These are phyloP conservation scores for Penicillium fuscoglaucum DNA, from an alignment of 2,329 filamentous ascomycete genomes.

Conservation along the genomic window DNA sequence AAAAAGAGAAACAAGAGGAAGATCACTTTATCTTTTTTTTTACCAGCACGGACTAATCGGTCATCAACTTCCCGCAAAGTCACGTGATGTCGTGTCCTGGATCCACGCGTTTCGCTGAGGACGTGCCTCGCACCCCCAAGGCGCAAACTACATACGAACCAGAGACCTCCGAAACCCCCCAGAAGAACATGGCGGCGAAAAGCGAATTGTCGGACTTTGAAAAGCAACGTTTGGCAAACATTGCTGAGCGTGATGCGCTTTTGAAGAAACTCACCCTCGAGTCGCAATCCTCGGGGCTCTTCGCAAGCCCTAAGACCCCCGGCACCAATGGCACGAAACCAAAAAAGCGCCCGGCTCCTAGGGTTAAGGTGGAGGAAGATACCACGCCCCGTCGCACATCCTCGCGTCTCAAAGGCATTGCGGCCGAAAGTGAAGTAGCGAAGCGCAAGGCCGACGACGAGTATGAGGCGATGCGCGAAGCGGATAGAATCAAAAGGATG, in stretches of 20 bases:
- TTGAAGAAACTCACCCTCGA: conserved; percentile 72
- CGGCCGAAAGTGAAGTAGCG: conserved; percentile 66
- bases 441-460: conserved; percentile 70
- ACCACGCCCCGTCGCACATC: conserved; percentile 59
- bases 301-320: conserved; percentile 52
- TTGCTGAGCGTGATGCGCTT: conserved; percentile 79
- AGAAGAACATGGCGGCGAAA: conserved; percentile 24
- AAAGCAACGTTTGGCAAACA: conserved; percentile 79
- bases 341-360: conserved; percentile 50
- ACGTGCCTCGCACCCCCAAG: background rate
- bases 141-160: background rate
- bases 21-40: background rate
- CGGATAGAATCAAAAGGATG: conserved; percentile 61
- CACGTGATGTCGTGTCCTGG: conserved; percentile 25
- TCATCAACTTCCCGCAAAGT: conserved; percentile 6
- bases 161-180: background rate
- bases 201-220: conserved; percentile 79
- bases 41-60: background rate
- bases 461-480: conserved; percentile 56
- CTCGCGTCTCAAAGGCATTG: conserved; percentile 61
- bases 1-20: background rate
- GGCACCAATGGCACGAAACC: conserved; percentile 51
- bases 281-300: conserved; percentile 68
- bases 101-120: conserved; percentile 9
- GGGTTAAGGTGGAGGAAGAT: conserved; percentile 64